These are phyloP conservation scores for Periconia macrospinosa DNA, from an alignment of 2,329 filamentous ascomycete genomes.

Conservation along the genomic window DNA sequence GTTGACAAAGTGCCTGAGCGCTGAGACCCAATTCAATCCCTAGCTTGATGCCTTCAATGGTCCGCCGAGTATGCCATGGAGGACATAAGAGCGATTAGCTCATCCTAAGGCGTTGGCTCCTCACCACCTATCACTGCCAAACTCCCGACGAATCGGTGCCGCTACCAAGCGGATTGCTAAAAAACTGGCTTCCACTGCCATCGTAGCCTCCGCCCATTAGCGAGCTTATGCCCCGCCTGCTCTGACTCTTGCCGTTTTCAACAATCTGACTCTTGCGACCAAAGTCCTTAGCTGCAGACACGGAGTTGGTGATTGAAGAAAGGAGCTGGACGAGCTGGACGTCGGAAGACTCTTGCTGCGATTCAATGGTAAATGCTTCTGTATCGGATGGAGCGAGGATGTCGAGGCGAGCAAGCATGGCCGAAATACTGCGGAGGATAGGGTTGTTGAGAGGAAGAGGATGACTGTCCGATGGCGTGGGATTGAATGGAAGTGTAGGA, in stretches of 20 bases:
- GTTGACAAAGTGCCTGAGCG: no score
- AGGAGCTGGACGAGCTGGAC: slow-evolving; percentile 78
- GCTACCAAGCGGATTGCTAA: slow-evolving; percentile 23
- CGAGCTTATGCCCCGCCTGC: slow-evolving; percentile 29
- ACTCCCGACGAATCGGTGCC: slow-evolving; percentile 8
- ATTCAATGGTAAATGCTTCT: slow-evolving; percentile 68
- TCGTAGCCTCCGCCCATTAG: slow-evolving; percentile 17
- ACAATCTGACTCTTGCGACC: slow-evolving; percentile 69
- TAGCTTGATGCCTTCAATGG: no score
- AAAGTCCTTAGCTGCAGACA: slow-evolving; percentile 70
- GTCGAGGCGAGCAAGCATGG: slow-evolving; percentile 79
- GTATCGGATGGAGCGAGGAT: slow-evolving; percentile 74
- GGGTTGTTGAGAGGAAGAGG: slow-evolving; percentile 58
- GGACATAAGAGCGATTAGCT: neutral
- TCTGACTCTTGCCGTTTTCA: slow-evolving; percentile 42
- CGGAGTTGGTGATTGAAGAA: slow-evolving; percentile 71
- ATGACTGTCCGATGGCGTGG: slow-evolving; percentile 28
- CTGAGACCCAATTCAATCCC: no score
- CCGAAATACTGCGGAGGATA: slow-evolving; percentile 84
- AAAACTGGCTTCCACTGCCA: slow-evolving; percentile 20
- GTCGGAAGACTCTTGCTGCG: slow-evolving; percentile 79
- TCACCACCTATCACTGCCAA: slow-evolving; percentile 21
- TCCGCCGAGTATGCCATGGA: neutral
- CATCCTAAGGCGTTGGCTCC: neutral
- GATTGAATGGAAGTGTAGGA: slow-evolving; percentile 37